A percentile compares a stretch with the other conserved stretches of the same genome.
phyloP scores from a whole-genome alignment of 192 early-diverging fungal species.

The Kappamyces sp. region DNA sequence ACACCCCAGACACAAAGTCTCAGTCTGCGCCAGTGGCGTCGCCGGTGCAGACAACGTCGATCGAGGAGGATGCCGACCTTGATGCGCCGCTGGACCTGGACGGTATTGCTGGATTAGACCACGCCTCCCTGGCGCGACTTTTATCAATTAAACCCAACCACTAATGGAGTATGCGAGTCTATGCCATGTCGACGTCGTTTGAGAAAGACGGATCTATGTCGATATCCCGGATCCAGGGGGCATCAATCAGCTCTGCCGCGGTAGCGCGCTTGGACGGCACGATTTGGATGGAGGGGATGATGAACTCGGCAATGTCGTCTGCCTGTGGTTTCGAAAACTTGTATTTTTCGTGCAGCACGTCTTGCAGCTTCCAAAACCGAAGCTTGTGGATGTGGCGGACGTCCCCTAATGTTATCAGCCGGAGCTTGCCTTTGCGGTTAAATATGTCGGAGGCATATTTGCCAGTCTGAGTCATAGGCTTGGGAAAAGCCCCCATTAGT shows the following conservation, averaged over 20 bases:
- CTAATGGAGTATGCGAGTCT: too few species aligned
- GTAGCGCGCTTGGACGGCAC: constrained; percentile 27
- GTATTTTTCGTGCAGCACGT: constrained; percentile 89
- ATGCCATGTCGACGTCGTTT: too few species aligned
- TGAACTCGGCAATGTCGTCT: constrained; percentile 68
- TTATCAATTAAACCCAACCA: too few species aligned
- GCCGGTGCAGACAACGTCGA: too few species aligned
- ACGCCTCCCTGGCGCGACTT: too few species aligned
- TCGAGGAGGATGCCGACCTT: too few species aligned
- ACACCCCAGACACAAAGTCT: too few species aligned
- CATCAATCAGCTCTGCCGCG: constrained; percentile 21
- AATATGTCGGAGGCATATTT: constrained; percentile 83
- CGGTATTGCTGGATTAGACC: too few species aligned
- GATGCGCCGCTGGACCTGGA: too few species aligned
- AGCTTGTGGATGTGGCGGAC: constrained; percentile 84
- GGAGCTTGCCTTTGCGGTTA: constrained; percentile 63
- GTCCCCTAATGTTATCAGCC: constrained; percentile 36
- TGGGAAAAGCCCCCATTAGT: constrained; percentile 79
- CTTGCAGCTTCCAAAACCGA: constrained; percentile 69
- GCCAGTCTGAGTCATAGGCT: constrained; percentile 70
- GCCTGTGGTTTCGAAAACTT: constrained; percentile 63
- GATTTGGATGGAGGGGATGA: constrained; percentile 72
- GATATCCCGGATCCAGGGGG: constrained; percentile 1
- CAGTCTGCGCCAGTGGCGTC: too few species aligned
- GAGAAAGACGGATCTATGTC: too few species aligned